Conservation (phyloP, 2,329 filamentous ascomycete genomes). For the Colletotrichum phormii region DNA sequence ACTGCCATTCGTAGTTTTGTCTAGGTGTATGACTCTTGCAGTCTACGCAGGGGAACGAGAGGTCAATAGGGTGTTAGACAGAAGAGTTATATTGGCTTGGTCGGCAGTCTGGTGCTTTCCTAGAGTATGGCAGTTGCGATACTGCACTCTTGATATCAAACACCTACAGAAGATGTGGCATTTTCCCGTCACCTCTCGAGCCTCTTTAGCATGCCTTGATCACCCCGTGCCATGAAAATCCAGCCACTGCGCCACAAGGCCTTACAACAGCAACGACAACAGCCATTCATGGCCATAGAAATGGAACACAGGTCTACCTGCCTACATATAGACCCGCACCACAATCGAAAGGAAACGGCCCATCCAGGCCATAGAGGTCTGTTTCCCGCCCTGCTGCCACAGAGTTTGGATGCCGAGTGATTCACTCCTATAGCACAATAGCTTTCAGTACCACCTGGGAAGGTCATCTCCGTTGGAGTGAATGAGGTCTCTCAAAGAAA, state of each 20-base stretch:
- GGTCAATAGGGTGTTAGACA: too few species aligned
- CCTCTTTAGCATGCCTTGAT: neutral
- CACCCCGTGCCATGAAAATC: neutral
- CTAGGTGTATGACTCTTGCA: too few species aligned
- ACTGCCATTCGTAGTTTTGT: too few species aligned
- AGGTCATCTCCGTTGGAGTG: neutral
- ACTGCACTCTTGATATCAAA: too few species aligned
- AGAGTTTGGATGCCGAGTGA: neutral
- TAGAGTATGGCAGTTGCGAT: too few species aligned
- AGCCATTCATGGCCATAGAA: neutral
- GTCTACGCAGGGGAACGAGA: too few species aligned
- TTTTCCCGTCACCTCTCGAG: neutral
- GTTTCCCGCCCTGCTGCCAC: neutral
- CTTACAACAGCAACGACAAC: neutral
- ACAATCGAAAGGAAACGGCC: neutral
- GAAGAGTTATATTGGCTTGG: too few species aligned
- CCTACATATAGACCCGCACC: too few species aligned
- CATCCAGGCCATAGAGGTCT: neutral
- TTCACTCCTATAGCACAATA: neutral
- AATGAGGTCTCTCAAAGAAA: neutral
- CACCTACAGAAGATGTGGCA: too few species aligned
- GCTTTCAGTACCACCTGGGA: neutral
- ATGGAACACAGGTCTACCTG: neutral
- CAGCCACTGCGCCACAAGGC: neutral
- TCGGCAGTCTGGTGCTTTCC: too few species aligned